A percentile compares a stretch with the other conserved stretches of the same genome.
Conservation (phyloP, 805 yeast genomes). For the Starmerella bombi region DNA sequence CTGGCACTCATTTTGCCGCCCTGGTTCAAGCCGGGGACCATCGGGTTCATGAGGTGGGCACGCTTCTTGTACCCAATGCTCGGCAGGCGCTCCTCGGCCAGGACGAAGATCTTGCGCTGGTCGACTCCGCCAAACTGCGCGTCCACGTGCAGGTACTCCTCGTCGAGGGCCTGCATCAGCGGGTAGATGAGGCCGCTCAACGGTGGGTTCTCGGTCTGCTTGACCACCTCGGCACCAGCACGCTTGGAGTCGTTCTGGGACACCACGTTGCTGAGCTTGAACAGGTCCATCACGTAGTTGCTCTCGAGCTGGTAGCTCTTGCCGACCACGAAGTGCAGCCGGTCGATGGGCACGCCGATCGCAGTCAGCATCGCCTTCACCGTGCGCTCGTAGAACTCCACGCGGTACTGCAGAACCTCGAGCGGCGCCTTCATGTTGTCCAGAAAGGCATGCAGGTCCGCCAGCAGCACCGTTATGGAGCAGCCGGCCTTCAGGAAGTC, state of each 20-base stretch:
- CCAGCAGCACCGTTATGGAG: constrained; percentile 79
- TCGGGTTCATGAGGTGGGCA: constrained; percentile 95
- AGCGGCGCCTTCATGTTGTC: constrained; percentile 98
- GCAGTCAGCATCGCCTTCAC: constrained; percentile 77
- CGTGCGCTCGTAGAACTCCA: constrained; percentile 70
- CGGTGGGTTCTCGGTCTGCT: constrained; percentile 89
- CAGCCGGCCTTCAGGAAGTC: constrained; percentile 93
- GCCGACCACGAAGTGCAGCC: constrained; percentile 71
- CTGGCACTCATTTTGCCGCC: constrained; percentile 98
- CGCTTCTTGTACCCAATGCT: constrained; percentile 87
- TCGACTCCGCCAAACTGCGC: constrained; percentile 98
- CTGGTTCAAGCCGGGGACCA: constrained; percentile 95
- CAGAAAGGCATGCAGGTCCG: constrained; percentile 91
- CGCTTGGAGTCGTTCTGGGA: constrained; percentile 94
- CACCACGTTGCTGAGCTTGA: constrained; percentile 69
- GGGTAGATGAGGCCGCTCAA: constrained; percentile 92
- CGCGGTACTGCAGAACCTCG: constrained; percentile 79
- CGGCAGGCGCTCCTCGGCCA: constrained; percentile 89
- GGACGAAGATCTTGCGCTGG: constrained; percentile 92
- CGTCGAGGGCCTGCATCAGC: constrained; percentile 97
- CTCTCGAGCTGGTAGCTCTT: constrained; percentile 73
- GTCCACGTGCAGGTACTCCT: constrained; percentile 74
- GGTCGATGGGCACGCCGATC: constrained; percentile 84
- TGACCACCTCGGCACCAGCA: constrained; percentile 99
- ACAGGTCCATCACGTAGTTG: constrained; percentile 78